These are phyloP conservation scores for Aspergillus jensenii DNA, from an alignment of 2,329 filamentous ascomycete genomes.

Conservation along the genomic window DNA sequence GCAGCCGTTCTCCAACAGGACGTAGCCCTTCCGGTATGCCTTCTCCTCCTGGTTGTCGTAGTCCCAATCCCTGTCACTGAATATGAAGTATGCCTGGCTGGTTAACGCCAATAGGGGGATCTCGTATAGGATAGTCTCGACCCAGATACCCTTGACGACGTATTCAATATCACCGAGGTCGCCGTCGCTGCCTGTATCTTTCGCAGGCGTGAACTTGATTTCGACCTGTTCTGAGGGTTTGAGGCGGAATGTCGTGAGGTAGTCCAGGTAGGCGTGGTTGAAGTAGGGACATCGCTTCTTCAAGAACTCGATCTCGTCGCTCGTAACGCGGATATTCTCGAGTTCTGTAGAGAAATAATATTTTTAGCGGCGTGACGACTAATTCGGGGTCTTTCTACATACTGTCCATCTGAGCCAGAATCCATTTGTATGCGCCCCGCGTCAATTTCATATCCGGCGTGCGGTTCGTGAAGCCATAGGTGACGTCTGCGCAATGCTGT, in stretches of 20 bases:
- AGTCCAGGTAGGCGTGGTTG: slow-evolving; percentile 72
- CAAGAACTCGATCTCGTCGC: slow-evolving; percentile 79
- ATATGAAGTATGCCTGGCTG: slow-evolving; percentile 96
- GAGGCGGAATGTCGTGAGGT: slow-evolving; percentile 77
- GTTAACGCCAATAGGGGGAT: slow-evolving; percentile 89
- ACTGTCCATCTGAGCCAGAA: slow-evolving; percentile 80
- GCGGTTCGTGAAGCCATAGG: slow-evolving; percentile 92
- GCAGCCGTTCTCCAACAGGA: slow-evolving; percentile 78
- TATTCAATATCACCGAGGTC: slow-evolving; percentile 75
- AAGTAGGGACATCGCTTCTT: slow-evolving; percentile 79
- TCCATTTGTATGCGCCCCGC: slow-evolving; percentile 78
- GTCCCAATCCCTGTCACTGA: slow-evolving; percentile 90
- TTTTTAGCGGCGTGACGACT: background rate
- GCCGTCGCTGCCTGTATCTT: slow-evolving; percentile 61
- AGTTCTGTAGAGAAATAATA: slow-evolving; percentile 59
- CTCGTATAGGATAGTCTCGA: slow-evolving; percentile 96
- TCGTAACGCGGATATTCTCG: slow-evolving; percentile 73
- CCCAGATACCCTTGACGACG: slow-evolving; percentile 78
- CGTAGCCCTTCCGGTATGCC: slow-evolving; percentile 76
- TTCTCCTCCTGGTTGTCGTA: slow-evolving; percentile 83
- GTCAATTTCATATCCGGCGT: slow-evolving; percentile 92
- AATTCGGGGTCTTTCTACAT: slow-evolving; percentile 26
- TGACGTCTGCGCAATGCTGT: slow-evolving; percentile 57
- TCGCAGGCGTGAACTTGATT: slow-evolving; percentile 60
- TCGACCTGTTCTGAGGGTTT: slow-evolving; percentile 77